phyloP scores from a whole-genome alignment of 768 basidiomycete species.

The Megacollybia marginata region DNA sequence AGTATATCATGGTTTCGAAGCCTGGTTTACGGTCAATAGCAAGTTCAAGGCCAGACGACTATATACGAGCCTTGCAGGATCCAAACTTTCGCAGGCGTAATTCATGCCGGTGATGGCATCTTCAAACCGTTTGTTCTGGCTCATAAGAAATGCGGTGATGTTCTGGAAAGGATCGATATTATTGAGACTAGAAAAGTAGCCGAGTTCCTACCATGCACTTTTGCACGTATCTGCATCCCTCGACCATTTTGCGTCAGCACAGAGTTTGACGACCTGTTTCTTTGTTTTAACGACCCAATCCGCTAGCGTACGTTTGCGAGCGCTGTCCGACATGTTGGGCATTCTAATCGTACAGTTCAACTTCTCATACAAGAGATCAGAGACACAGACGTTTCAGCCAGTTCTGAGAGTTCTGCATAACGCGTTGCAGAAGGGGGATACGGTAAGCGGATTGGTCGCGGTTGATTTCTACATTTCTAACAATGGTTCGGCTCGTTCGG shows the following conservation, averaged over 20 bases:
- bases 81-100: constrained; percentile 61
- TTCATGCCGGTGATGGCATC: constrained; percentile 55
- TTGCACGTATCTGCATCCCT: constrained; percentile 79
- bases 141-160: constrained; percentile 79
- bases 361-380: not conserved
- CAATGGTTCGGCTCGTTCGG: no score
- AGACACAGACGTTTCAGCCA: constrained; percentile 73
- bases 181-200: not conserved
- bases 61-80: constrained; percentile 62
- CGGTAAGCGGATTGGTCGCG: no score
- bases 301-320: constrained; percentile 73
- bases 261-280: constrained; percentile 84
- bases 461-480: no score
- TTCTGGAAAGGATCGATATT: constrained; percentile 41
- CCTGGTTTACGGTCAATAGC: constrained; percentile 27
- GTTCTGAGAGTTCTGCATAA: constrained; percentile 79
- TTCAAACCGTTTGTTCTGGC: constrained; percentile 81
- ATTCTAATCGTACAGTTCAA: constrained; percentile 32
- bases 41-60: not conserved
- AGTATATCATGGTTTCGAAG: constrained; percentile 90
- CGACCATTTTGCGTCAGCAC: constrained; percentile 83
- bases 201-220: constrained; percentile 65
- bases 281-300: constrained; percentile 90
- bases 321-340: constrained; percentile 76
- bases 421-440: constrained; percentile 66